Evolutionary conservation across 1,139 yeast genomes (phyloP).

Genomic region (Saccharomyces hybrid): DNA sequence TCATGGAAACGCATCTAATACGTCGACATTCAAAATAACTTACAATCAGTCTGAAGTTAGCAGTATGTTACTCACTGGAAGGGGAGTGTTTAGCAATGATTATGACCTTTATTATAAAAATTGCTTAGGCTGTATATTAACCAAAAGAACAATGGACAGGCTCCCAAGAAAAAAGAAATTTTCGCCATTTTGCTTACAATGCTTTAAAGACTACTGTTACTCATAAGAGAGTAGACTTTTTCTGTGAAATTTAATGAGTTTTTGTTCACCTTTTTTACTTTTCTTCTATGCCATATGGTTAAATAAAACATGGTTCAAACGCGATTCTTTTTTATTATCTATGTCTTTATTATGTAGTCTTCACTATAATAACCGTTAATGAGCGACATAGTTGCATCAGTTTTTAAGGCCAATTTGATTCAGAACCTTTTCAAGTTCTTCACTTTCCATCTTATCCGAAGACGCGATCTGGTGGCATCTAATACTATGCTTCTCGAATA

Average conservation of each 20-base stretch:
- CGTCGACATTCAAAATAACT: conserved; percentile 52
- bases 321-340: background rate
- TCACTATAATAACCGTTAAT: background rate
- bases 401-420: conserved; percentile 5
- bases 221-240: conserved; percentile 3
- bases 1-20: conserved; percentile 41
- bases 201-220: conserved; percentile 38
- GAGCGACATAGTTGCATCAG: background rate
- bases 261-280: background rate
- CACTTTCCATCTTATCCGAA: conserved; percentile 19
- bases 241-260: background rate
- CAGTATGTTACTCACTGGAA: conserved; percentile 46
- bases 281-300: background rate
- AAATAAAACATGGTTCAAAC: background rate
- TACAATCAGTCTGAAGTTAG: conserved; percentile 40
- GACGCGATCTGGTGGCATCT: conserved; percentile 41
- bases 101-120: conserved; percentile 38
- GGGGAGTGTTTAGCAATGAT: conserved; percentile 41
- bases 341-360: background rate
- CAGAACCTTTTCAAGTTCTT: conserved; percentile 38
- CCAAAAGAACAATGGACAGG: conserved; percentile 50
- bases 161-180: conserved; percentile 19
- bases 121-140: conserved; percentile 54
- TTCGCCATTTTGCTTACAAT: conserved; percentile 33
- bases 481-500: conserved; percentile 39